A percentile compares a stretch with the other conserved stretches of the same genome.
Conservation (phyloP, 2,329 filamentous ascomycete genomes). For the Drechslera avenae region DNA sequence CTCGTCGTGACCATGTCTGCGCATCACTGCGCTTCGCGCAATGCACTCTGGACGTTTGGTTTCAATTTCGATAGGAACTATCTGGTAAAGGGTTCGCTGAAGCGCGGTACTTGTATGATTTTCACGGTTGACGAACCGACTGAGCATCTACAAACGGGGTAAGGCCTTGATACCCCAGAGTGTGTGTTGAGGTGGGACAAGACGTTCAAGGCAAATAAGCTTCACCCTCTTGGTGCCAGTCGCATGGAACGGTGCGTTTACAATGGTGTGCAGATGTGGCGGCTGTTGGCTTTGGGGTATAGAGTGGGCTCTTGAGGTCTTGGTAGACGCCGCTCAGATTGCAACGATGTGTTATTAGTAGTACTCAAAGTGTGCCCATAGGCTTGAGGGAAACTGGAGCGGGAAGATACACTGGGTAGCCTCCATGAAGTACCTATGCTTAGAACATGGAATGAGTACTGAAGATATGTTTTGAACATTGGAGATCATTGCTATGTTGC, state of each 20-base stretch:
- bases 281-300: not conserved
- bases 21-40: too few relatives aligned
- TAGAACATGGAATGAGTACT: too few relatives aligned
- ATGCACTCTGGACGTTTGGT: conserved; percentile 3
- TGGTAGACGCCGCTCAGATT: too few relatives aligned
- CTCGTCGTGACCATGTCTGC: not conserved
- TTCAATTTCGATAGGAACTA: conserved; percentile 1
- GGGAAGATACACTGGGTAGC: too few relatives aligned
- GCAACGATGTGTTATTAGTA: too few relatives aligned
- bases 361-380: too few relatives aligned
- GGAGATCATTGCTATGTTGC: too few relatives aligned
- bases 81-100: not conserved
- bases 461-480: too few relatives aligned
- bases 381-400: too few relatives aligned
- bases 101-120: not conserved
- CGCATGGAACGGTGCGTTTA: not conserved
- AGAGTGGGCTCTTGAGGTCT: not conserved
- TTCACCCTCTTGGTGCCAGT: not conserved
- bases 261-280: not conserved
- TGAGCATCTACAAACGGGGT: not conserved
- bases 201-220: not conserved
- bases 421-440: too few relatives aligned
- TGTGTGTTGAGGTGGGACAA: not conserved
- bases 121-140: not conserved
- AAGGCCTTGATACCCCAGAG: not conserved